phyloP scores from a whole-genome alignment of 2,329 filamentous ascomycete species.

The Bipolaris sorokiniana region DNA sequence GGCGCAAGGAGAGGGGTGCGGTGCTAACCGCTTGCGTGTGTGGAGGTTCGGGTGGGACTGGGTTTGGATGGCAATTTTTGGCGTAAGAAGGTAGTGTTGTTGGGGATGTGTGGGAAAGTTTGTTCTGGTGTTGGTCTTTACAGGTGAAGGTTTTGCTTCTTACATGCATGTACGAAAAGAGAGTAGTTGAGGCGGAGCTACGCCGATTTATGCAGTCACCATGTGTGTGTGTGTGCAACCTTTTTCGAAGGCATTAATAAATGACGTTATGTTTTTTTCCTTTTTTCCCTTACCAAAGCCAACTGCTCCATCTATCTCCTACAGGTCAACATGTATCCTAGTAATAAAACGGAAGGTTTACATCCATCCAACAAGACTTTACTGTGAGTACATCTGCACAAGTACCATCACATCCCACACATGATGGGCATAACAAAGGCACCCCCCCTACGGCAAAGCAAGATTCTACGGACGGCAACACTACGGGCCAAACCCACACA shows the following conservation, averaged over 20 bases:
- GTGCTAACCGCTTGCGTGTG: background rate
- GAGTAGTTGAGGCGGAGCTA: background rate
- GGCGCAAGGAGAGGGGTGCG: background rate
- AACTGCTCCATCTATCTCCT: background rate
- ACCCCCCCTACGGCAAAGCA: background rate
- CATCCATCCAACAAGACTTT: too few species aligned
- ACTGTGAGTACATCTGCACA: too few species aligned
- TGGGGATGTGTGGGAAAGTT: background rate
- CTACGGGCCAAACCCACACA: conserved; percentile 1
- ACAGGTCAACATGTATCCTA: too few species aligned
- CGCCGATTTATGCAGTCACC: too few species aligned
- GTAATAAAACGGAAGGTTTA: too few species aligned
- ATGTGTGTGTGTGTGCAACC: background rate
- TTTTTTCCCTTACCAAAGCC: background rate
- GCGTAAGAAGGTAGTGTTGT: background rate
- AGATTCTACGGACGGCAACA: background rate
- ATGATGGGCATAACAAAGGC: background rate
- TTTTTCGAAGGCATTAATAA: background rate
- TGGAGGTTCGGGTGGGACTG: background rate
- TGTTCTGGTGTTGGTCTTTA: background rate
- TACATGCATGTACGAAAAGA: background rate
- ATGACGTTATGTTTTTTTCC: background rate
- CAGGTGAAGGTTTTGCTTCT: background rate
- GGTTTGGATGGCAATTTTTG: background rate
- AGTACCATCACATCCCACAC: background rate